Evolutionary conservation across 2,329 filamentous ascomycete species (phyloP).

Genomic region (Cercospora citrullina): DNA sequence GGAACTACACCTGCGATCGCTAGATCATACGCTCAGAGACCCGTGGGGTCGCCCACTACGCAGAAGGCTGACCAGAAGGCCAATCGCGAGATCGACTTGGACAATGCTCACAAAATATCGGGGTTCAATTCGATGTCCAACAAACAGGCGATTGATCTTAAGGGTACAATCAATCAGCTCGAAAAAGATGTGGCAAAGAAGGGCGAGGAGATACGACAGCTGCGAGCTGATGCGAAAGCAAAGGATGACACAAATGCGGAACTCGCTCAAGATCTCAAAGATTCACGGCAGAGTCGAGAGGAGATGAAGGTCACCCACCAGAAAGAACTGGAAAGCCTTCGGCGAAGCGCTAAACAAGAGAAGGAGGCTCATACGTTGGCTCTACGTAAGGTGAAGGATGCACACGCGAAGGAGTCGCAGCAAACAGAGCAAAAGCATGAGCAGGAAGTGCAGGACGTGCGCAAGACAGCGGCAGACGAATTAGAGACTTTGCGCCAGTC

Average conservation of each 20-base stretch:
- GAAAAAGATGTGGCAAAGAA: not conserved
- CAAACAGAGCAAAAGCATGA: not conserved
- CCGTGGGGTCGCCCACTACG: not conserved
- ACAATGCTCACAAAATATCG: slow-evolving; percentile 1
- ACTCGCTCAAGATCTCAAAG: not conserved
- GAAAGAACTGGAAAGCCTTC: slow-evolving; percentile 1
- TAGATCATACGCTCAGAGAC: slow-evolving; percentile 7
- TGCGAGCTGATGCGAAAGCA: not conserved
- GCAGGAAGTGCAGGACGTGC: not conserved
- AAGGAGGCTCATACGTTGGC: not conserved
- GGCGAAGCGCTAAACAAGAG: not conserved
- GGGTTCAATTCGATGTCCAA: slow-evolving; percentile 2
- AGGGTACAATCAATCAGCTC: not conserved
- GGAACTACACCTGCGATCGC: not conserved
- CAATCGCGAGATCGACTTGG: not conserved
- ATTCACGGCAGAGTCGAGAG: not conserved
- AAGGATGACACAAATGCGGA: not conserved
- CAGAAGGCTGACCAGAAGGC: not conserved
- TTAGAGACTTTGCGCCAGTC: slow-evolving; percentile 5
- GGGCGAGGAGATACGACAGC: not conserved
- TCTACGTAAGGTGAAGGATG: not conserved
- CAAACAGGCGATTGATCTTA: not conserved
- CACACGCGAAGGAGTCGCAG: not conserved
- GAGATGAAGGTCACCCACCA: not conserved
- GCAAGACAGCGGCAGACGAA: not conserved